These are phyloP conservation scores for Boletus semigastroideus DNA, from an alignment of 1,284 basidiomycete species.

Conservation along the genomic window DNA sequence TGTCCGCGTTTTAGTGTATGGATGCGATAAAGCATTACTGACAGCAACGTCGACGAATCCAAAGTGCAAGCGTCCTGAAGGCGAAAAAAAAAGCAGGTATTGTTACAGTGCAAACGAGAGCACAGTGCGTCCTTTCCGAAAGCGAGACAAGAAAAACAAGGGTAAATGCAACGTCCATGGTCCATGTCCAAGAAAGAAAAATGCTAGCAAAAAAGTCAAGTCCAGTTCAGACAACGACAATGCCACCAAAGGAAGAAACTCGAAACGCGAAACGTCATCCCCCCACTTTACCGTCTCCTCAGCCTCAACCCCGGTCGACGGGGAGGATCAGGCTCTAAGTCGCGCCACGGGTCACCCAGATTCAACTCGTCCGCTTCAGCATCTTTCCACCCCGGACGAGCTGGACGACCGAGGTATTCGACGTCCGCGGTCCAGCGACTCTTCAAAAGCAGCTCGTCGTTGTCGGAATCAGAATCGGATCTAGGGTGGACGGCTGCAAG, in stretches of 20 bases:
- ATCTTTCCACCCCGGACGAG: background rate
- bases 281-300: slow-evolving; percentile 11
- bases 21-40: background rate
- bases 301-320: slow-evolving; percentile 10
- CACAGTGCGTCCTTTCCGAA: background rate
- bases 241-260: background rate
- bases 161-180: slow-evolving; percentile 4
- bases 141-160: background rate
- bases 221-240: background rate
- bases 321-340: slow-evolving; percentile 7
- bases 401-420: slow-evolving; percentile 41
- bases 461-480: slow-evolving; percentile 23
- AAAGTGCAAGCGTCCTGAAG: background rate
- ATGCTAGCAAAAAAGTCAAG: background rate
- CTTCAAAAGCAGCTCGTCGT: slow-evolving; percentile 29
- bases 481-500: slow-evolving; percentile 3
- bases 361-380: slow-evolving; percentile 27
- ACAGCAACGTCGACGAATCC: background rate
- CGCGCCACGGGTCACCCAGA: slow-evolving; percentile 13
- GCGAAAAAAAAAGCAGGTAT: background rate
- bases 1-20: background rate
- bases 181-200: slow-evolving; percentile 3
- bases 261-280: background rate
- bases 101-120: slow-evolving; percentile 5
- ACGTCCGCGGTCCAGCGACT: slow-evolving; percentile 37